Evolutionary conservation across 192 early-diverging fungal genomes (phyloP).

Genomic region (Chytriomyces confervae): DNA sequence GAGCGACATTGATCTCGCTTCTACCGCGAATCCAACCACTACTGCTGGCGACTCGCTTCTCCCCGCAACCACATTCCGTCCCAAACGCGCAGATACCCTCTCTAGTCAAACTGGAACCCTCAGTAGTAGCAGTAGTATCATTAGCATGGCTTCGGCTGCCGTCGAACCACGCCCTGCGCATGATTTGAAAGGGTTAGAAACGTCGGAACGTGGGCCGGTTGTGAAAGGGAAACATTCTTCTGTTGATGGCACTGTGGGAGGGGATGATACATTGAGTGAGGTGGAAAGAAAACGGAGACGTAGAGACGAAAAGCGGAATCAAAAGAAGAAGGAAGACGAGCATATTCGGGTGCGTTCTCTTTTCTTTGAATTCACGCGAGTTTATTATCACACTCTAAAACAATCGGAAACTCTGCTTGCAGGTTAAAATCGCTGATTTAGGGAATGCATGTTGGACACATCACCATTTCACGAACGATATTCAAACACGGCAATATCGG

Average conservation of each 20-base stretch:
- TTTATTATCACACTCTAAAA: too few relatives aligned
- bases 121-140: background rate
- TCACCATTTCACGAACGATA: slow-evolving; percentile 94
- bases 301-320: slow-evolving; percentile 39
- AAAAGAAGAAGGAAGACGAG: slow-evolving; percentile 43
- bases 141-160: background rate
- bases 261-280: slow-evolving; percentile 21
- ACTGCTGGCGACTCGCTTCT: slow-evolving; percentile 5
- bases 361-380: background rate
- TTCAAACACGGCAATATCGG: slow-evolving; percentile 97
- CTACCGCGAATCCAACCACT: background rate
- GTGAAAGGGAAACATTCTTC: slow-evolving; percentile 33
- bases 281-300: slow-evolving; percentile 43
- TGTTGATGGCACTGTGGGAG: slow-evolving; percentile 21
- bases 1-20: background rate
- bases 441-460: slow-evolving; percentile 97
- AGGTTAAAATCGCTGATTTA: slow-evolving; percentile 94
- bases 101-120: background rate
- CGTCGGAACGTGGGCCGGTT: background rate
- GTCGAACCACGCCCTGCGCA: background rate
- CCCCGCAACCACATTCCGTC: slow-evolving; percentile 22
- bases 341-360: slow-evolving; percentile 36
- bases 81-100: slow-evolving; percentile 25
- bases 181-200: slow-evolving; percentile 19
- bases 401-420: background rate